These are phyloP conservation scores for Carex cristatella DNA, from an alignment of 176 grass and related monocot species.

Conservation along the genomic window DNA sequence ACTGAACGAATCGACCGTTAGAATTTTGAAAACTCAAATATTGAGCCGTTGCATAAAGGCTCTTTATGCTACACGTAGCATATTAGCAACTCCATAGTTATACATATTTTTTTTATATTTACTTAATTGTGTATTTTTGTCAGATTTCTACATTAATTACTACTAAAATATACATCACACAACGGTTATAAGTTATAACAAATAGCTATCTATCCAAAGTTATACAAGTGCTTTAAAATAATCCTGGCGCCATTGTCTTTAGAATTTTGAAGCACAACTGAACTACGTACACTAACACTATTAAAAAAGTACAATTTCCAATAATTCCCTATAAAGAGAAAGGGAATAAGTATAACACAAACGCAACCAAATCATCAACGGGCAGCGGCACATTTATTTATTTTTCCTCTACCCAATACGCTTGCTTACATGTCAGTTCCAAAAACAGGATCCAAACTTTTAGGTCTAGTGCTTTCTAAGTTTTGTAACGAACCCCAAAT, in stretches of 20 bases:
- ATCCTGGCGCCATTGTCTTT: neutral
- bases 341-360: neutral
- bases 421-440: neutral
- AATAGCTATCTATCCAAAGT: neutral
- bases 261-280: conserved; percentile 3
- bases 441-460: conserved; percentile 15
- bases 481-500: neutral
- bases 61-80: no score
- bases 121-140: neutral
- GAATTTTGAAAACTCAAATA: no score
- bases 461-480: conserved; percentile 6
- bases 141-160: neutral
- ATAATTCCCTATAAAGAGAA: neutral
- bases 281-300: neutral
- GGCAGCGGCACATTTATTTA: neutral
- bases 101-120: neutral
- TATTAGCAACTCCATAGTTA: no score
- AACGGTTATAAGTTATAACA: neutral
- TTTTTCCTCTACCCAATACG: neutral
- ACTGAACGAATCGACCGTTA: no score
- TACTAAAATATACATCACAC: neutral
- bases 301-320: neutral
- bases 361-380: conserved; percentile 12
- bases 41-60: no score
- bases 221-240: neutral